A percentile compares a stretch with the other conserved stretches of the same genome.
Conservation (phyloP, 805 yeast genomes). For the Kodamaea sagamina region DNA sequence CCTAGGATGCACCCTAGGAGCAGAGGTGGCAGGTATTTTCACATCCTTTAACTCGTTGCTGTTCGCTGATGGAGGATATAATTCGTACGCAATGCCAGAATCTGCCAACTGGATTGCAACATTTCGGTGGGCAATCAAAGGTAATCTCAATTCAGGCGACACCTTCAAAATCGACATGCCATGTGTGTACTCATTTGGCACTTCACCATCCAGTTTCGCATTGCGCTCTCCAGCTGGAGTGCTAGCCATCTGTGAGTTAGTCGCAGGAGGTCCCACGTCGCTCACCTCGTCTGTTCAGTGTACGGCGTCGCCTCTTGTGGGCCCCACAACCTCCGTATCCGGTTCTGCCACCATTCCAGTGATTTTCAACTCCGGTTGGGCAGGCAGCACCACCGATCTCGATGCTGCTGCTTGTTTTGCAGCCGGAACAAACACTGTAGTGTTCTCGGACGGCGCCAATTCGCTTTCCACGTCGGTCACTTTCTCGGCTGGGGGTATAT, state of each 20-base stretch:
- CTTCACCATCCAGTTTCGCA: constrained; percentile 13
- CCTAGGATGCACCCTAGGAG: constrained; percentile 1
- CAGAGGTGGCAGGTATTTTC: constrained; percentile 20
- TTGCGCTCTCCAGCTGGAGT: constrained; percentile 7
- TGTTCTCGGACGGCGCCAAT: constrained; percentile 15
- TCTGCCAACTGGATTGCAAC: constrained; percentile 8
- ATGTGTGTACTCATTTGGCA: constrained; percentile 15
- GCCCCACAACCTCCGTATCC: constrained; percentile 14
- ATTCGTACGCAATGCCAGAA: neutral
- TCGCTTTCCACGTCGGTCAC: neutral
- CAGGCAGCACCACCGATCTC: constrained; percentile 12
- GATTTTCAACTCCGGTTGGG: constrained; percentile 23
- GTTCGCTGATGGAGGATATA: constrained; percentile 11
- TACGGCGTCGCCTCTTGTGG: constrained; percentile 17
- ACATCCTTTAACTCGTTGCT: constrained; percentile 17
- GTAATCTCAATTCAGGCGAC: constrained; percentile 14
- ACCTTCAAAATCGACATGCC: constrained; percentile 17
- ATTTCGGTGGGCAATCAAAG: constrained; percentile 9
- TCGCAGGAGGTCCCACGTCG: constrained; percentile 3
- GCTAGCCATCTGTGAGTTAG: constrained; percentile 11
- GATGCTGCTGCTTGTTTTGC: constrained; percentile 8
- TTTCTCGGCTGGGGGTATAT: neutral
- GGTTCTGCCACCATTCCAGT: constrained; percentile 18
- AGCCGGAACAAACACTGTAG: constrained; percentile 15
- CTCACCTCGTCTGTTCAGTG: constrained; percentile 17